phyloP scores from a whole-genome alignment of 805 yeast species.

The Yarrowia yakushimensis region DNA sequence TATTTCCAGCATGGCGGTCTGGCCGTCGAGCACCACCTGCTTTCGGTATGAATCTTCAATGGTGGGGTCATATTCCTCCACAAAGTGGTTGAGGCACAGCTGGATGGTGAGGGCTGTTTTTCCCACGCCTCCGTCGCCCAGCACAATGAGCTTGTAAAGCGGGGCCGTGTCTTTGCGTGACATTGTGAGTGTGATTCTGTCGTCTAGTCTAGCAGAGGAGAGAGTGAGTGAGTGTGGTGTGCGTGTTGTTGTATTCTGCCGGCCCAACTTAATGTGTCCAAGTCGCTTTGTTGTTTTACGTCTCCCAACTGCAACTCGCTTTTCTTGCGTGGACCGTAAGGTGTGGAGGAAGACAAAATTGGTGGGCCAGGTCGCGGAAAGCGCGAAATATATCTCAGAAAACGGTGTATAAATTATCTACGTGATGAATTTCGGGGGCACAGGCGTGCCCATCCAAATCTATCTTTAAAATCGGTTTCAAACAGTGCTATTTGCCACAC shows the following conservation, averaged over 20 bases:
- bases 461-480: no score
- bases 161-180: constrained; percentile 34
- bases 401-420: no score
- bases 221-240: constrained; percentile 11
- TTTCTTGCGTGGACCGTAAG: neutral
- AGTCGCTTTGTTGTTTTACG: constrained; percentile 8
- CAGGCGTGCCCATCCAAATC: no score
- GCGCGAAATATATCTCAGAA: no score
- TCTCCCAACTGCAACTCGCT: constrained; percentile 13
- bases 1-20: constrained; percentile 72
- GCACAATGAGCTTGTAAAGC: constrained; percentile 80
- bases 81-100: constrained; percentile 76
- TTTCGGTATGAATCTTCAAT: constrained; percentile 70
- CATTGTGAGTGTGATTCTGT: neutral
- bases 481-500: neutral
- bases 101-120: constrained; percentile 95
- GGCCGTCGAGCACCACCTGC: constrained; percentile 77
- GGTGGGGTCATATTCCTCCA: constrained; percentile 97
- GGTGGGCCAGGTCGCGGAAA: no score
- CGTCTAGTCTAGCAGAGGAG: neutral
- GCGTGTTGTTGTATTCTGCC: neutral
- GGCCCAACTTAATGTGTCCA: constrained; percentile 9
- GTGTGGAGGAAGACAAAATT: neutral
- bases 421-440: no score
- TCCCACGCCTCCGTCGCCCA: constrained; percentile 99